phyloP scores from a whole-genome alignment of 2,329 filamentous ascomycete species.

The Penicillium sp. region DNA sequence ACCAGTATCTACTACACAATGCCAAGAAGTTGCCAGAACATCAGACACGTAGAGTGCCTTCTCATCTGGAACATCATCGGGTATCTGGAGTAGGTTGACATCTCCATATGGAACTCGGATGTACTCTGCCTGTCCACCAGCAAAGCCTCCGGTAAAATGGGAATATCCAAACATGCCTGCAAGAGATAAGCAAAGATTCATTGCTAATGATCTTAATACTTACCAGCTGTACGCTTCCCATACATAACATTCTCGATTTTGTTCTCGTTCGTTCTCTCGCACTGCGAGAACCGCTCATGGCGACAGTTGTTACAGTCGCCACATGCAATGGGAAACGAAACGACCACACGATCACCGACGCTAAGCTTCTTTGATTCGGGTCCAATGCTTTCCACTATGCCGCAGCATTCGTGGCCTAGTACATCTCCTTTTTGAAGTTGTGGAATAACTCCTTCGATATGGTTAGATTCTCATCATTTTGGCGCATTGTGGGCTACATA shows the following conservation, averaged over 20 bases:
- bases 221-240: conserved; percentile 70
- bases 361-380: conserved; percentile 55
- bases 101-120: conserved; percentile 78
- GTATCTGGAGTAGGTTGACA: conserved; percentile 77
- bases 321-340: conserved; percentile 79
- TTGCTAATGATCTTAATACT: conserved; percentile 23
- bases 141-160: conserved; percentile 80
- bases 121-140: conserved; percentile 85
- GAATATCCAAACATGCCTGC: conserved; percentile 68
- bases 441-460: conserved; percentile 47
- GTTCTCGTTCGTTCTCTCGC: conserved; percentile 77
- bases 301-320: conserved; percentile 72
- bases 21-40: conserved; percentile 76
- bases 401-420: conserved; percentile 61
- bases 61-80: conserved; percentile 79
- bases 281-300: conserved; percentile 75
- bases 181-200: neutral
- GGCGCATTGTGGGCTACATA: conserved; percentile 8
- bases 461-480: neutral
- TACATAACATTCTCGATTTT: conserved; percentile 73
- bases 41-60: conserved; percentile 81
- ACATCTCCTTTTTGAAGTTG: conserved; percentile 67
- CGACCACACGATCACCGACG: conserved; percentile 71
- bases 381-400: conserved; percentile 57
- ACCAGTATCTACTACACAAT: conserved; percentile 78